Percentiles rank a stretch among this genome's conserved stretches.
phyloP scores from a whole-genome alignment of 371 early-diverging fungal species.

The Haplosporangium sp. region DNA sequence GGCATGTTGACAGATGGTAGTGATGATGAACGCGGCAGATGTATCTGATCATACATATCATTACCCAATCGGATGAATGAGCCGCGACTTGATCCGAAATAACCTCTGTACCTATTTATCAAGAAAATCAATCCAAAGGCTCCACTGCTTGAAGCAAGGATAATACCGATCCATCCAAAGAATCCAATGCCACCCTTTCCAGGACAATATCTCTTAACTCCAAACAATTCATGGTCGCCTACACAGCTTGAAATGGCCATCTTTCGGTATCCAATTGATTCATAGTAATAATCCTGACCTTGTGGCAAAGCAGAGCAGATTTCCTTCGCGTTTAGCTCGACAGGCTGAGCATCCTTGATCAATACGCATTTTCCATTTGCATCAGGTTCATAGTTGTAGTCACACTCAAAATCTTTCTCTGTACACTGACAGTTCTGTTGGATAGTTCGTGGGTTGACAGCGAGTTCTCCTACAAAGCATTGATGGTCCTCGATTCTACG shows the following conservation, averaged over 20 bases:
- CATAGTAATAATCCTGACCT: conserved; percentile 68
- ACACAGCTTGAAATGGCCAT: conserved; percentile 80
- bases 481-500: conserved; percentile 79
- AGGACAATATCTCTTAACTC: conserved; percentile 75
- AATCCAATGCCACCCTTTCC: conserved; percentile 62
- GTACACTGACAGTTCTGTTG: conserved; percentile 82
- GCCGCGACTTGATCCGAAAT: conserved; percentile 20
- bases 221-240: conserved; percentile 70
- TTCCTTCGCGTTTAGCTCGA: conserved; percentile 54
- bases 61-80: conserved; percentile 42
- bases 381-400: conserved; percentile 81
- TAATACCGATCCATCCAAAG: conserved; percentile 59
- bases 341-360: conserved; percentile 71
- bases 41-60: conserved; percentile 41
- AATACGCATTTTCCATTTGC: conserved; percentile 71
- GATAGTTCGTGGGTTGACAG: conserved; percentile 68
- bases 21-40: conserved; percentile 40
- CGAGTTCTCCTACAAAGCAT: conserved; percentile 85
- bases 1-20: conserved; percentile 47
- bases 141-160: conserved; percentile 37
- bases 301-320: conserved; percentile 64
- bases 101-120: conserved; percentile 30
- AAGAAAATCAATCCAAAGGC: conserved; percentile 24
- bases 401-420: conserved; percentile 90
- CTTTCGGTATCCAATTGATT: conserved; percentile 76